Conservation (phyloP, 2,329 filamentous ascomycete genomes). For the Metarhizium humberi region DNA sequence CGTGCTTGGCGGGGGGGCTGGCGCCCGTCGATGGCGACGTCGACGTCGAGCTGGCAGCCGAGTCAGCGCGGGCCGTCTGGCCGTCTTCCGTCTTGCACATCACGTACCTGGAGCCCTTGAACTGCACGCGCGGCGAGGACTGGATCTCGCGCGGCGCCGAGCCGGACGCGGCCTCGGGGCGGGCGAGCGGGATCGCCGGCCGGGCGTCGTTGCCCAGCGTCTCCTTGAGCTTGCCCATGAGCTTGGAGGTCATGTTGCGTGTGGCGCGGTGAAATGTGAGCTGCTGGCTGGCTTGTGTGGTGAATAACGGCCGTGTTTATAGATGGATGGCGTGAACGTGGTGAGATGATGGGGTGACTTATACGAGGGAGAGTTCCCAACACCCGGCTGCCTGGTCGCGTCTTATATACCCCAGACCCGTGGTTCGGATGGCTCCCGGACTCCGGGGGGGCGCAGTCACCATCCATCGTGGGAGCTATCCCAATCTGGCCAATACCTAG, state of each 20-base stretch:
- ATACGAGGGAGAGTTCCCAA: no score
- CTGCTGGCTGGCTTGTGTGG: no score
- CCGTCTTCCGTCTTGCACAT: no score
- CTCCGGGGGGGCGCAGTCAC: not conserved
- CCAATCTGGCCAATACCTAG: not conserved
- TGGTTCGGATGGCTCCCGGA: not conserved
- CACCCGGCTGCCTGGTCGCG: no score
- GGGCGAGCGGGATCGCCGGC: conserved; percentile 4
- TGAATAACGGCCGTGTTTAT: no score
- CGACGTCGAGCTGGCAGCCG: not conserved
- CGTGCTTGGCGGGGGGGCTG: not conserved
- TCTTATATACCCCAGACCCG: not conserved
- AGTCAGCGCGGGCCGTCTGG: no score
- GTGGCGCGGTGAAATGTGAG: no score
- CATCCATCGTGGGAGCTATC: not conserved
- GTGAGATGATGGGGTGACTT: no score
- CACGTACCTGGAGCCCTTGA: not conserved
- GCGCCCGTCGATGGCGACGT: not conserved
- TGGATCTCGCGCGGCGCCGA: conserved; percentile 1
- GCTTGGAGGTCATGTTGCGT: not conserved
- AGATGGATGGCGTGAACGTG: no score
- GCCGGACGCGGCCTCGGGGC: not conserved
- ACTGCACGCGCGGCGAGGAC: not conserved
- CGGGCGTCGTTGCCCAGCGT: conserved; percentile 2
- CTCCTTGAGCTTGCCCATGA: conserved; percentile 5